Evolutionary conservation across 2,329 filamentous ascomycete genomes (phyloP).

Genomic region (Incumbomyces delicatus): DNA sequence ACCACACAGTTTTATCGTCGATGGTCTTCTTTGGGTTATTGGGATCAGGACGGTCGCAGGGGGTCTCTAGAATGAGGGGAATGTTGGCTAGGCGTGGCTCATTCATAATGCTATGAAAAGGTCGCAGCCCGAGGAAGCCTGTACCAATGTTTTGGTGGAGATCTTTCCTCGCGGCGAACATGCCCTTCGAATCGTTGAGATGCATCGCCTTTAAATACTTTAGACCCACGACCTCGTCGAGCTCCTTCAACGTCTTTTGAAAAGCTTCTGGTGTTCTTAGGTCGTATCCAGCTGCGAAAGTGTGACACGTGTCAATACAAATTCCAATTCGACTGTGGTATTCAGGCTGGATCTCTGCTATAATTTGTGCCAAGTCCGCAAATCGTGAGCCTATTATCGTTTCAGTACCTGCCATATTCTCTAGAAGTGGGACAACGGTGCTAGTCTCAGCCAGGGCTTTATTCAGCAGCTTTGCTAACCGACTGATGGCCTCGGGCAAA

Average conservation of each 20-base stretch:
- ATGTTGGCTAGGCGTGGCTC: conserved; percentile 62
- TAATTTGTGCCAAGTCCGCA: conserved; percentile 77
- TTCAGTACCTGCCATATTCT: conserved; percentile 89
- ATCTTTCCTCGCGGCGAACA: conserved; percentile 70
- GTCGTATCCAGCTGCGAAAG: conserved; percentile 91
- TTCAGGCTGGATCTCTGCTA: conserved; percentile 57
- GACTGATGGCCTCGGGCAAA: conserved; percentile 58
- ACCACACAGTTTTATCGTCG: conserved; percentile 80
- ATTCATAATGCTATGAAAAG: conserved; percentile 89
- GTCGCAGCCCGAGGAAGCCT: conserved; percentile 78
- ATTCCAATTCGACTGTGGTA: conserved; percentile 81
- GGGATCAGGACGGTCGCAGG: conserved; percentile 60
- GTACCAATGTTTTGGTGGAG: conserved; percentile 94
- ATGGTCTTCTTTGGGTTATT: conserved; percentile 19
- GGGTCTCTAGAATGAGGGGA: conserved; percentile 94
- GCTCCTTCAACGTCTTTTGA: conserved; percentile 60
- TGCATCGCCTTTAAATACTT: conserved; percentile 78
- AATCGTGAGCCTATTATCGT: conserved; percentile 81
- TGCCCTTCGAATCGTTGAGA: conserved; percentile 91
- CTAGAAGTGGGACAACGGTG: conserved; percentile 71
- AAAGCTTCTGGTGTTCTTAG: conserved; percentile 67
- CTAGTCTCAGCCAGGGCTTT: conserved; percentile 66
- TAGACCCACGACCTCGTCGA: conserved; percentile 67
- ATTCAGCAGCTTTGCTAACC: conserved; percentile 77
- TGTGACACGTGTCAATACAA: conserved; percentile 93